Base-by-base conservation (phyloP, 2,329 filamentous ascomycete genomes). In the Neurospora crassa region DNA sequence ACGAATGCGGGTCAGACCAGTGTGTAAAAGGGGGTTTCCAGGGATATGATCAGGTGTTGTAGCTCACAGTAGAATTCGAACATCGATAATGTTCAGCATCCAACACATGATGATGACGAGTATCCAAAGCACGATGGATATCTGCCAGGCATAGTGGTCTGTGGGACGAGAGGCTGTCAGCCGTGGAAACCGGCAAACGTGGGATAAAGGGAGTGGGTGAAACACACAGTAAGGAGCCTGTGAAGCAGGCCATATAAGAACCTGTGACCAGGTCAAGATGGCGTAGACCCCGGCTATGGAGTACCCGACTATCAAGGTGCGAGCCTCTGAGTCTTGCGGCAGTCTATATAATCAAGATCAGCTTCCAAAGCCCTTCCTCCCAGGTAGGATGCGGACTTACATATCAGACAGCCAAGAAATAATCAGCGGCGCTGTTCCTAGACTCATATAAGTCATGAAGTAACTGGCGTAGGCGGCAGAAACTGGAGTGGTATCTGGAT, bases 321-420 rank as follows among this genome's bases (percentile, higher is more conserved):
- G 79, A 5, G 81, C 83, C 73, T 86, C 84, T 0, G 84, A 82
- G 71, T 86, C 84, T 74, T 85, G 83, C 1, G 73, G 73, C 1
- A 74, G 69, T 47, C 72, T 75, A 18, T 34, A 37, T 37, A 16
- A 63, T 29, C 8, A 18, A 18, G 24, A 16, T 34, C 24, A 18
- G 14, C 14, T 5, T 42, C 16, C 41, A 34, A 34, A 16, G 3
- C 29, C 14, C 20, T 53, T 53, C 5, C 4, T 1, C 12, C 20
- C 12, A 42, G 43, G 16, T 18, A 45, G 37, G 43, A 5, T 3
- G 40, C 5, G 4, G n/a, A 75, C 79, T 68, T 67, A 78, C 74
- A 85, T 77, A 74, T 87, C 84, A 0, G 84, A 83, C 2, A 87
- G 77, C 85, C 85, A 87, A 0, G 84, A 81, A 73, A 86, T 82